Base-by-base conservation (phyloP, 2,329 filamentous ascomycete genomes). In the Neonectria magnoliae region DNA sequence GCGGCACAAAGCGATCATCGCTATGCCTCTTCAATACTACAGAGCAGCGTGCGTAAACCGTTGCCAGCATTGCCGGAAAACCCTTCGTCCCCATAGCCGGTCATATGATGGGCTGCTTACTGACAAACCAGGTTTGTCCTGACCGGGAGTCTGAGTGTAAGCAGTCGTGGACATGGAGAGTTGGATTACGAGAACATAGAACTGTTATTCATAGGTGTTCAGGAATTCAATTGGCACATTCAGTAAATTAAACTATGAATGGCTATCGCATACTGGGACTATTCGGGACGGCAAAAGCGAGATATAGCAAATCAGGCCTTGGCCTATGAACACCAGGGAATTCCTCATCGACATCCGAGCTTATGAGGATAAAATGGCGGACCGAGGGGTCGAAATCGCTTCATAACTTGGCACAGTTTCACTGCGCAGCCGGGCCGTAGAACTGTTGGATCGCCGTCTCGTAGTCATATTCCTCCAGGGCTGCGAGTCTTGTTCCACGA, bases 401-500 rank as follows among this genome's bases (percentile, higher is more conserved):
- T 59, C 59, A 48, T 38, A 53, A 63, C 64, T 64, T 41, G 29
- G 42, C 60, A 55, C 41, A 51, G 50, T 36, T 55, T 66, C 57
- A 68, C 14, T 68, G 71, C 8, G 57, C 22, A 27, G 62, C 33
- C 14, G 66, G 62, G 36, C 74, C 71, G 65, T 80, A 83, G 51
- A 78, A 75, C 56, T 78, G 76, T 66, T 81, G 81, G 42, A 83
- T 71, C 4, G 81, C 71, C 10, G 78, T 73, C 55, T 87, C 84
- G 59, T 83, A 85, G 66, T 87, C 85, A 62, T 82, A 86, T 73
- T 91, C 87, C 74, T 92, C 90, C 13, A 90, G 80, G 20, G 88
- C 90, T 20, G 91, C 90, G 66, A 92, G 85, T 62, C 89, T 87
- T 29, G 92, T 96, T 29, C 93, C 93, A 66, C 93, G 91, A 72